Percentiles rank a stretch among this genome's conserved stretches.
These are phyloP conservation scores for Rutstroemia sp. DNA, from an alignment of 2,329 filamentous ascomycete genomes.

Conservation along the genomic window DNA sequence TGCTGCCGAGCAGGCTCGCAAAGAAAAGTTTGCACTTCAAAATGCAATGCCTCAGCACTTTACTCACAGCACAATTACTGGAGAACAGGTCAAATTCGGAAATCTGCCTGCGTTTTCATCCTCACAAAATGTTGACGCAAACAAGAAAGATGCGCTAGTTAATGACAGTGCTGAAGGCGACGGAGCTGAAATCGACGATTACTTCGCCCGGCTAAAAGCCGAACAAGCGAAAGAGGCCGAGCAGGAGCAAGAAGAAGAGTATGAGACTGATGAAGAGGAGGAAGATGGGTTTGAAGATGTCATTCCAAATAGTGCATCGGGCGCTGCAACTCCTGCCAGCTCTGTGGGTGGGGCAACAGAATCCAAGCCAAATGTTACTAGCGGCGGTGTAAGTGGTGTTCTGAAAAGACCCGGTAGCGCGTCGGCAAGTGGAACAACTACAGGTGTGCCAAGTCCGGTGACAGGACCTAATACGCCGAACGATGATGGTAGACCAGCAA, in stretches of 20 bases:
- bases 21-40: constrained; percentile 58
- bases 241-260: constrained; percentile 43
- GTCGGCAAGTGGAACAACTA: constrained; percentile 27
- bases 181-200: constrained; percentile 54
- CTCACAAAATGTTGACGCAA: constrained; percentile 32
- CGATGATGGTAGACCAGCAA: constrained; percentile 43
- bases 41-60: constrained; percentile 69
- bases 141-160: constrained; percentile 39
- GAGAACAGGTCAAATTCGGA: constrained; percentile 48
- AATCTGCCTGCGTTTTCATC: constrained; percentile 32
- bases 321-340: constrained; percentile 25
- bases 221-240: constrained; percentile 46
- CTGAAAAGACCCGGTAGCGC: constrained; percentile 26
- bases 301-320: constrained; percentile 22
- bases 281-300: constrained; percentile 42
- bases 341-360: constrained; percentile 18
- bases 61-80: constrained; percentile 60
- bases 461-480: constrained; percentile 29
- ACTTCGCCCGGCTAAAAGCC: constrained; percentile 59
- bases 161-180: constrained; percentile 39
- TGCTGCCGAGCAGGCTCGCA: constrained; percentile 55
- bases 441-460: constrained; percentile 28
- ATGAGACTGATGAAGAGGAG: constrained; percentile 41
- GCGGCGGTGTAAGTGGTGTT: constrained; percentile 19
- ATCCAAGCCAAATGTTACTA: constrained; percentile 13